These are phyloP conservation scores for Endocalyx cinctus DNA, from an alignment of 2,329 filamentous ascomycete genomes.

Conservation along the genomic window DNA sequence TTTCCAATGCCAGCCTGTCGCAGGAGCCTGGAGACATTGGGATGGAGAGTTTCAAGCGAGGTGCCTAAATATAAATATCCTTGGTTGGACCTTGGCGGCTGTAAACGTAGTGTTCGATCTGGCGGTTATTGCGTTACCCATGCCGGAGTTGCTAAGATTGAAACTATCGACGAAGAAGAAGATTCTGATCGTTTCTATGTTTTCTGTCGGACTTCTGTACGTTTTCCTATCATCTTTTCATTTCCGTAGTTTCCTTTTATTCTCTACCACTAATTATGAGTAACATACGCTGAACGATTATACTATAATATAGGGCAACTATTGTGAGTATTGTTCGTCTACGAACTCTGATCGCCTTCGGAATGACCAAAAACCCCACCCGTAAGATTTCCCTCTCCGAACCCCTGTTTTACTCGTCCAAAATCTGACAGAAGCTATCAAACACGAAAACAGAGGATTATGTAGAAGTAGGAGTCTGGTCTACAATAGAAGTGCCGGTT, in stretches of 20 bases:
- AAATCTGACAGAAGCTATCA: no score
- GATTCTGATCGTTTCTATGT: slow-evolving; percentile 30
- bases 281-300: no score
- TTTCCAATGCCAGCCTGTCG: slow-evolving; percentile 30
- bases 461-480: no score
- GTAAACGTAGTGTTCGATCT: slow-evolving; percentile 25
- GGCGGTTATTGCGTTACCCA: slow-evolving; percentile 23
- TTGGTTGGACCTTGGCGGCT: slow-evolving; percentile 25
- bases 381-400: no score
- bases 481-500: no score
- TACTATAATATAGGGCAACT: no score
- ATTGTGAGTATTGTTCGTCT: slow-evolving; percentile 41
- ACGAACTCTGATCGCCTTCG: slow-evolving; percentile 36
- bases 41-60: slow-evolving; percentile 13
- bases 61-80: slow-evolving; percentile 28
- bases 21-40: slow-evolving; percentile 24
- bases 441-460: no score
- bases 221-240: slow-evolving; percentile 8
- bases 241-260: slow-evolving; percentile 1
- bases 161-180: slow-evolving; percentile 28
- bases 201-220: slow-evolving; percentile 33
- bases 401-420: no score
- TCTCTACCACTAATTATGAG: slow-evolving; percentile 2
- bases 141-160: slow-evolving; percentile 24
- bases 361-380: slow-evolving; percentile 34